Evolutionary conservation across 163 green algal species (phyloP).

Genomic region (Chlorella variabilis): DNA sequence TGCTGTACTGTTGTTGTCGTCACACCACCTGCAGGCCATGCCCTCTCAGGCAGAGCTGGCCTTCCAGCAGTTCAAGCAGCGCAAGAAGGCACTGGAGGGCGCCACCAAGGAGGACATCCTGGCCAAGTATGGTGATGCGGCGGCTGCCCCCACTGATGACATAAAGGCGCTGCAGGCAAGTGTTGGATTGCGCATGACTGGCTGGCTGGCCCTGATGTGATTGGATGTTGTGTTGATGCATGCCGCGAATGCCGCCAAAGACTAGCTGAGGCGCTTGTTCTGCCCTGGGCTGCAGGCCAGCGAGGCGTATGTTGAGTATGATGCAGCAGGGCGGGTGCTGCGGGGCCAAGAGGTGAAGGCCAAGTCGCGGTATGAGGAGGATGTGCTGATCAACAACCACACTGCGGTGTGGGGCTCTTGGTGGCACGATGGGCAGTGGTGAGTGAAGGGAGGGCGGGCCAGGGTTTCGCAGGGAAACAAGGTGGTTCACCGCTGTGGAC

Average conservation of each 20-base stretch:
- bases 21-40: slow-evolving; percentile 54
- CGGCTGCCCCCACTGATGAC: slow-evolving; percentile 74
- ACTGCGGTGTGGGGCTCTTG: slow-evolving; percentile 95
- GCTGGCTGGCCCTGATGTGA: too few species aligned
- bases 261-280: too few species aligned
- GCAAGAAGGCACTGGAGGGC: slow-evolving; percentile 82
- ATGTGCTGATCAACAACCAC: slow-evolving; percentile 95
- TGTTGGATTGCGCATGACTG: background rate
- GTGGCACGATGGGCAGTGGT: slow-evolving; percentile 88
- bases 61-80: slow-evolving; percentile 90
- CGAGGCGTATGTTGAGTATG: slow-evolving; percentile 98
- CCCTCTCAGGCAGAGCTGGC: slow-evolving; percentile 92
- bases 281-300: slow-evolving; percentile 72
- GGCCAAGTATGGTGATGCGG: slow-evolving; percentile 90
- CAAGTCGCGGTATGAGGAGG: slow-evolving; percentile 95
- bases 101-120: slow-evolving; percentile 75
- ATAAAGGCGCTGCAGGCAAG: slow-evolving; percentile 45
- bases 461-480: too few species aligned
- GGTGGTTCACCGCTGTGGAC: too few species aligned
- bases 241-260: too few species aligned
- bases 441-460: background rate
- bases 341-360: slow-evolving; percentile 87
- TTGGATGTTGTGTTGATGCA: too few species aligned
- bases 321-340: slow-evolving; percentile 58
- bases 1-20: too few species aligned